phyloP scores from a whole-genome alignment of 2,329 filamentous ascomycete species.

The Cladorrhinum sp. region DNA sequence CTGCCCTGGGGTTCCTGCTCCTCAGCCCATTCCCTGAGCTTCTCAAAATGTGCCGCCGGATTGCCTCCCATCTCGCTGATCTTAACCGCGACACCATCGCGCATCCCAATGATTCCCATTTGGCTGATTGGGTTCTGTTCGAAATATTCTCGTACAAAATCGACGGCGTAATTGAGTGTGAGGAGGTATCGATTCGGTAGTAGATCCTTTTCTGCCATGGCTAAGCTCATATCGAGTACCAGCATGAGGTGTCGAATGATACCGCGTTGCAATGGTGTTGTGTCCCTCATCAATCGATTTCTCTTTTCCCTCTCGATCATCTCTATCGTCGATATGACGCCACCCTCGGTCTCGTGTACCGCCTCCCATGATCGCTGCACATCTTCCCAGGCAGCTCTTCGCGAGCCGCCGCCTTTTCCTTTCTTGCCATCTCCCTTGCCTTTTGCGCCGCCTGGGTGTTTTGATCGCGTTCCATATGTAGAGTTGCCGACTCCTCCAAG shows the following conservation, averaged over 20 bases:
- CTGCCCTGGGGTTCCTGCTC: constrained; percentile 68
- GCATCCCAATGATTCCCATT: constrained; percentile 87
- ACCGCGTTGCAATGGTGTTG: constrained; percentile 89
- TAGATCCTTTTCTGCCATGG: constrained; percentile 94
- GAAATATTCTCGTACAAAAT: constrained; percentile 92
- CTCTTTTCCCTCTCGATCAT: constrained; percentile 80
- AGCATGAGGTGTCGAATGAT: constrained; percentile 96
- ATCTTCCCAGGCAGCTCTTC: constrained; percentile 62
- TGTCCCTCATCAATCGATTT: constrained; percentile 79
- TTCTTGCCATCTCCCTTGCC: constrained; percentile 23
- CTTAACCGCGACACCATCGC: constrained; percentile 81
- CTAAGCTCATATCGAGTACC: constrained; percentile 85
- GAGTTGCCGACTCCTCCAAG: constrained; percentile 42
- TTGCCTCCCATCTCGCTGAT: constrained; percentile 91
- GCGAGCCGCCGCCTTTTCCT: constrained; percentile 30
- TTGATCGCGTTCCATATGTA: constrained; percentile 30
- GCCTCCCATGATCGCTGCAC: constrained; percentile 69
- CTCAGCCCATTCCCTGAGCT: constrained; percentile 64
- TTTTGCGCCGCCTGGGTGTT: constrained; percentile 13
- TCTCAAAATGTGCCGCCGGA: constrained; percentile 80
- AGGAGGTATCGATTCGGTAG: constrained; percentile 83
- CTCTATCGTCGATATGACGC: constrained; percentile 72
- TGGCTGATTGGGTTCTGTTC: constrained; percentile 99
- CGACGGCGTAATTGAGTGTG: constrained; percentile 75
- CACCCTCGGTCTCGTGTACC: constrained; percentile 75